A percentile compares a stretch with the other conserved stretches of the same genome.
phyloP scores from a whole-genome alignment of 768 basidiomycete genomes.

The Mrakia blollopis region DNA sequence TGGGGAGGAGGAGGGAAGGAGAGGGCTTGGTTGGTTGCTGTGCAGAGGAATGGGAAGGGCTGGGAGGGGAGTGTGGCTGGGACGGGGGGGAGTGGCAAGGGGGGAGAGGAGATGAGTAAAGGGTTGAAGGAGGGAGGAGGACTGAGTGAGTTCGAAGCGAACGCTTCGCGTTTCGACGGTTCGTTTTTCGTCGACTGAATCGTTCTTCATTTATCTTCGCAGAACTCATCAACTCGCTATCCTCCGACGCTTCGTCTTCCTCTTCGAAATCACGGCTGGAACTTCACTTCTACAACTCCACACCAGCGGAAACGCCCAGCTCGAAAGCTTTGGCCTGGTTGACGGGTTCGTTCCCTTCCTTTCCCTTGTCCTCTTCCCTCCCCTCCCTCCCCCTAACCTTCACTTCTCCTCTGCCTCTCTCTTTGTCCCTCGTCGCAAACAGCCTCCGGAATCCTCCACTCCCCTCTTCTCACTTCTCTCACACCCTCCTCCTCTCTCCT shows the following conservation, averaged over 20 bases:
- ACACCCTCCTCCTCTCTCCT: background rate
- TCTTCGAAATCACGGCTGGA: background rate
- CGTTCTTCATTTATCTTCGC: too few species aligned
- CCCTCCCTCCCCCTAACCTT: background rate
- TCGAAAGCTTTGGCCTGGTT: slow-evolving; percentile 16
- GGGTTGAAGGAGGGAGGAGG: background rate
- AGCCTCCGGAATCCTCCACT: background rate
- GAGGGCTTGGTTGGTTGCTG: slow-evolving; percentile 62
- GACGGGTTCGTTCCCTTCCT: background rate
- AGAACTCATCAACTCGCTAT: background rate
- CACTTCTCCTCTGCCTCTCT: background rate
- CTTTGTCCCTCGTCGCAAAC: too few species aligned
- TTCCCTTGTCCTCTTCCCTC: background rate
- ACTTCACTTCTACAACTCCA: slow-evolving; percentile 18
- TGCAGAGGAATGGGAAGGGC: slow-evolving; percentile 76
- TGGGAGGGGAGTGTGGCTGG: background rate
- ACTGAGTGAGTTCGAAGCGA: slow-evolving; percentile 1
- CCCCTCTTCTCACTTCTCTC: background rate
- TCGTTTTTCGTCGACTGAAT: background rate
- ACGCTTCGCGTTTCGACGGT: background rate
- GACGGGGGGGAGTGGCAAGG: slow-evolving; percentile 5
- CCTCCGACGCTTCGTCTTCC: background rate
- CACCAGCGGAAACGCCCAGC: background rate
- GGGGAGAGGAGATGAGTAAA: slow-evolving; percentile 22
- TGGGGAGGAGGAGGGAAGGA: slow-evolving; percentile 39